Conservation (phyloP, 2,329 filamentous ascomycete genomes). For the Chaetomiaceae sp. region DNA sequence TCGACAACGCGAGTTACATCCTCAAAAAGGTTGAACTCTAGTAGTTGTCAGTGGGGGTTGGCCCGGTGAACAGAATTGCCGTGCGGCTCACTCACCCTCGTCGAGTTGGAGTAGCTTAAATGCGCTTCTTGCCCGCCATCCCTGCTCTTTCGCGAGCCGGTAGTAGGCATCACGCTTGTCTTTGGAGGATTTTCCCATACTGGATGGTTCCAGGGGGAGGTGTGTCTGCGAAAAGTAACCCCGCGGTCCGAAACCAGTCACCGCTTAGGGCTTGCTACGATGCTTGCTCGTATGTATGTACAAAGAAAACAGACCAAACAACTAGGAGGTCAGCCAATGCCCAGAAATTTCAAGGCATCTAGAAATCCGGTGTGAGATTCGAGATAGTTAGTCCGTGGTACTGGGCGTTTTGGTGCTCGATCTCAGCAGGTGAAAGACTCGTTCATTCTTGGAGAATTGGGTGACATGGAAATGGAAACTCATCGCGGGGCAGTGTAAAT, state of each 20-base stretch:
- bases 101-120: slow-evolving; percentile 97
- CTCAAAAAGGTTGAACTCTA: slow-evolving; percentile 91
- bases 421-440: slow-evolving; percentile 1
- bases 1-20: slow-evolving; percentile 91
- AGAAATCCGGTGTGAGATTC: too few species aligned
- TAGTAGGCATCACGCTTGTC: slow-evolving; percentile 99
- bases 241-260: too few species aligned
- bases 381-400: too few species aligned
- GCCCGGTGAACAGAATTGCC: neutral
- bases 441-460: neutral
- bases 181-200: slow-evolving; percentile 95
- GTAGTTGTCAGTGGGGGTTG: slow-evolving; percentile 2
- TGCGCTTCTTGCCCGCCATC: slow-evolving; percentile 92
- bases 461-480: neutral
- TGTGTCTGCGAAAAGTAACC: too few species aligned
- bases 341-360: too few species aligned
- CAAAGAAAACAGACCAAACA: too few species aligned
- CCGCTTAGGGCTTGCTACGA: too few species aligned
- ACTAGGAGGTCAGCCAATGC: too few species aligned
- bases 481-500: slow-evolving; percentile 10
- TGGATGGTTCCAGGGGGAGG: slow-evolving; percentile 8
- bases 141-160: slow-evolving; percentile 95
- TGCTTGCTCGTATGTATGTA: too few species aligned
- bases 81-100: slow-evolving; percentile 48
- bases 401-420: neutral